Conservation (phyloP, 129 eudicot genomes). For the Sambucus nigra region DNA sequence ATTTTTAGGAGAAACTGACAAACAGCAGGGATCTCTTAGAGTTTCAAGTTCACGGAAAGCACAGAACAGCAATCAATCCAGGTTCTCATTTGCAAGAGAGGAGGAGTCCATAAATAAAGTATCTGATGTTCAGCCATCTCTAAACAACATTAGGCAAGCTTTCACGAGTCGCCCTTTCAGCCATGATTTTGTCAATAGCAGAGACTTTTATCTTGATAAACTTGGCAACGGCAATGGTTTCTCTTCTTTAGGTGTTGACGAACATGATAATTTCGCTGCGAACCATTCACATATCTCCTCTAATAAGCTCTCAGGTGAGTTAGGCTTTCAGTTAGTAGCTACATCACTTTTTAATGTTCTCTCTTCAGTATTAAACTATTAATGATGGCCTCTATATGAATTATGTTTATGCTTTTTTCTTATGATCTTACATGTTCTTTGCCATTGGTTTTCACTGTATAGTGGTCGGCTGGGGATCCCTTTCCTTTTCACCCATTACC, state of each 20-base stretch:
- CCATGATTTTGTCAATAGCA: conserved; percentile 24
- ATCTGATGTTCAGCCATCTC: conserved; percentile 27
- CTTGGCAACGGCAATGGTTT: conserved; percentile 40
- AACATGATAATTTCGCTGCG: conserved; percentile 35
- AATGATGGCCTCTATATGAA: not conserved
- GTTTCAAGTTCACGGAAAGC: conserved; percentile 49
- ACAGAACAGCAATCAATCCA: conserved; percentile 60
- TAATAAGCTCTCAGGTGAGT: conserved; percentile 52
- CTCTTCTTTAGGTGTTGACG: conserved; percentile 38
- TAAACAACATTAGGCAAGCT: conserved; percentile 24
- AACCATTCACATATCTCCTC: conserved; percentile 36
- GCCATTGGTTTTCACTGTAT: not conserved
- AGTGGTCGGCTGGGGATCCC: no score
- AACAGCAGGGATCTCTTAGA: conserved; percentile 40
- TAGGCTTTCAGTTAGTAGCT: not conserved
- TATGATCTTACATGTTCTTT: not conserved
- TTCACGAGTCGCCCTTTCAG: conserved; percentile 19
- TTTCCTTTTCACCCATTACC: no score
- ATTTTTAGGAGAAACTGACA: conserved; percentile 44
- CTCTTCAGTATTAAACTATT: not conserved
- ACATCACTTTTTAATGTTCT: not conserved
- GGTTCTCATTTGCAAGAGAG: conserved; percentile 95
- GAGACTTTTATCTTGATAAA: conserved; percentile 32
- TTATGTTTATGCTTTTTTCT: not conserved
- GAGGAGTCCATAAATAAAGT: conserved; percentile 41